phyloP scores from a whole-genome alignment of 257 asterid genomes.

The Solanum lycopersicoides region DNA sequence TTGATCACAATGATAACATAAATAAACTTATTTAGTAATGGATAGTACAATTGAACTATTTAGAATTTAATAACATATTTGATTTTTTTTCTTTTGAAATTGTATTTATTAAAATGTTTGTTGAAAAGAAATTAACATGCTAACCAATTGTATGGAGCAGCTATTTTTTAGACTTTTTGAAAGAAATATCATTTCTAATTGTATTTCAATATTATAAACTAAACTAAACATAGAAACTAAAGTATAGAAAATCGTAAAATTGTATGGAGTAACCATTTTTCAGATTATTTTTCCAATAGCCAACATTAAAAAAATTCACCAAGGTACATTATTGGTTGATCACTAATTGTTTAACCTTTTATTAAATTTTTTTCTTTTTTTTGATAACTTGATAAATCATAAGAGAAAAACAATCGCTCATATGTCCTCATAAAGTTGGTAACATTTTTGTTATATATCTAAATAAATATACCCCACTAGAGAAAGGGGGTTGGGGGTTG shows the following conservation, averaged over 20 bases:
- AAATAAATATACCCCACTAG: neutral
- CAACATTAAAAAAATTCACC: neutral
- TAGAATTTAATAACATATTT: no score
- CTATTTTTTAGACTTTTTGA: no score
- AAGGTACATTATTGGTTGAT: fast-evolving
- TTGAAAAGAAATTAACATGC: neutral
- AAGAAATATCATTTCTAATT: no score
- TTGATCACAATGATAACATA: no score
- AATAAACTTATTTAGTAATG: no score
- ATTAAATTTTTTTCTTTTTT: neutral
- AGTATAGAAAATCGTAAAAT: neutral
- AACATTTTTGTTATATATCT: neutral
- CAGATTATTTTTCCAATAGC: neutral
- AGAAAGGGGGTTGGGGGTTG: neutral
- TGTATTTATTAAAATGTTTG: neutral
- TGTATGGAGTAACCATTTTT: neutral
- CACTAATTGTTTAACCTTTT: neutral
- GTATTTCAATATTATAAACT: neutral
- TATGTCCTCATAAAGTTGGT: neutral
- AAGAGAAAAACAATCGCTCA: neutral
- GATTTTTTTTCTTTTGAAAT: no score
- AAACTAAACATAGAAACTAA: neutral
- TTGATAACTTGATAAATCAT: neutral
- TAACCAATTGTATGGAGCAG: neutral
- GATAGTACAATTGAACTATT: neutral